Conservation (phyloP, 75 land plant genomes). For the Pinus albicaulis region DNA sequence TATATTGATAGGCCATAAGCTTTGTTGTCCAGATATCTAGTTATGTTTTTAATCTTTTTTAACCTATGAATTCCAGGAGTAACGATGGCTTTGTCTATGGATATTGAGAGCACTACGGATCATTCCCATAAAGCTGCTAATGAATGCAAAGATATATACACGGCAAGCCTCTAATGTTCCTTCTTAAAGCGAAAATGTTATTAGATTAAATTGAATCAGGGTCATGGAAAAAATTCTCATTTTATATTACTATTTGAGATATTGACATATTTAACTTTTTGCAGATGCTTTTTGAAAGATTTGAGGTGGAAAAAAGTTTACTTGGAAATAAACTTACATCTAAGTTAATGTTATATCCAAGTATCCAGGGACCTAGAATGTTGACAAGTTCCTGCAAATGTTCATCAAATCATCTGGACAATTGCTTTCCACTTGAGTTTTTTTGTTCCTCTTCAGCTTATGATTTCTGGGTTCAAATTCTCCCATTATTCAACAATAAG, state of each 20-base stretch:
- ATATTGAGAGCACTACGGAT: neutral
- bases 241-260: neutral
- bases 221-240: neutral
- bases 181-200: neutral
- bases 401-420: neutral
- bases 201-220: neutral
- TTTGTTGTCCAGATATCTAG: neutral
- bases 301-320: slow-evolving; percentile 39
- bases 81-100: neutral
- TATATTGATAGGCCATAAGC: neutral
- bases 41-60: neutral
- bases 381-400: neutral
- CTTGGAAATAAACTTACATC: neutral
- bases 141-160: slow-evolving; percentile 9
- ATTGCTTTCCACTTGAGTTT: slow-evolving; percentile 16
- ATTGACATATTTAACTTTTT: neutral
- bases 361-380: neutral
- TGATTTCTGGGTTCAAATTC: slow-evolving; percentile 41
- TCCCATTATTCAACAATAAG: slow-evolving; percentile 37
- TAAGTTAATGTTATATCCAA: neutral
- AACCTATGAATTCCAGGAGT: slow-evolving; percentile 6
- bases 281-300: slow-evolving; percentile 53
- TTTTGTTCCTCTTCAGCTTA: slow-evolving; percentile 26
- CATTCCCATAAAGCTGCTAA: neutral
- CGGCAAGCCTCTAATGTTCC: neutral